These are phyloP conservation scores for Sugiyamaella castrensis DNA, from an alignment of 1,139 yeast species.

Conservation along the genomic window DNA sequence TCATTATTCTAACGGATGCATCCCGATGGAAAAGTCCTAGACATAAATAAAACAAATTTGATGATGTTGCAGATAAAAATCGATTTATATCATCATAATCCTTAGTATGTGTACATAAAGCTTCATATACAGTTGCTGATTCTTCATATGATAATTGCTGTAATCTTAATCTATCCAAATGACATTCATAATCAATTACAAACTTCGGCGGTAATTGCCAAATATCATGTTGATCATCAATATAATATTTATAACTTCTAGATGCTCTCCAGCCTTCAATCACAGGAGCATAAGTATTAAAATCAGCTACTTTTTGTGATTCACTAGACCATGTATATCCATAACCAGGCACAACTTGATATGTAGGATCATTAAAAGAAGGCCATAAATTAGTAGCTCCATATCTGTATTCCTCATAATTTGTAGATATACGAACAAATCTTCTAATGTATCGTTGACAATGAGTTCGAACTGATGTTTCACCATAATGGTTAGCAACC, in stretches of 20 bases:
- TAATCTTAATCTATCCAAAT: conserved; percentile 33
- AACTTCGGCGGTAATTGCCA: conserved; percentile 30
- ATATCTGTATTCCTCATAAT: conserved; percentile 34
- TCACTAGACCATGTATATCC: conserved; percentile 38
- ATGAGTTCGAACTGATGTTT: conserved; percentile 34
- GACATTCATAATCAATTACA: conserved; percentile 36
- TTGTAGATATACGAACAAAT: conserved; percentile 35
- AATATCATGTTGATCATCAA: conserved; percentile 25
- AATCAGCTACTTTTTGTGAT: conserved; percentile 28
- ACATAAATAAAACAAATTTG: conserved; percentile 33
- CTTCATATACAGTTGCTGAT: conserved; percentile 30
- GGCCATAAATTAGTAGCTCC: conserved; percentile 37
- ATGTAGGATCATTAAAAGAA: conserved; percentile 23
- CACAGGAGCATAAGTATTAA: conserved; percentile 31
- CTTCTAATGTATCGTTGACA: conserved; percentile 35
- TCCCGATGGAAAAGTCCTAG: conserved; percentile 39
- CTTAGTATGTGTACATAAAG: conserved; percentile 30
- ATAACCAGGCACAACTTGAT: conserved; percentile 32
- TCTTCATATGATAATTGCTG: conserved; percentile 33
- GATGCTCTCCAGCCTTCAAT: conserved; percentile 38
- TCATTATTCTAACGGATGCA: conserved; percentile 30
- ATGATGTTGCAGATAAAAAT: conserved; percentile 31
- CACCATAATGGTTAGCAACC: conserved; percentile 37
- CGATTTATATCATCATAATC: conserved; percentile 36
- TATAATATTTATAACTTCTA: conserved; percentile 30